phyloP scores from a whole-genome alignment of 2,329 filamentous ascomycete species.

The Cercospora janseana region DNA sequence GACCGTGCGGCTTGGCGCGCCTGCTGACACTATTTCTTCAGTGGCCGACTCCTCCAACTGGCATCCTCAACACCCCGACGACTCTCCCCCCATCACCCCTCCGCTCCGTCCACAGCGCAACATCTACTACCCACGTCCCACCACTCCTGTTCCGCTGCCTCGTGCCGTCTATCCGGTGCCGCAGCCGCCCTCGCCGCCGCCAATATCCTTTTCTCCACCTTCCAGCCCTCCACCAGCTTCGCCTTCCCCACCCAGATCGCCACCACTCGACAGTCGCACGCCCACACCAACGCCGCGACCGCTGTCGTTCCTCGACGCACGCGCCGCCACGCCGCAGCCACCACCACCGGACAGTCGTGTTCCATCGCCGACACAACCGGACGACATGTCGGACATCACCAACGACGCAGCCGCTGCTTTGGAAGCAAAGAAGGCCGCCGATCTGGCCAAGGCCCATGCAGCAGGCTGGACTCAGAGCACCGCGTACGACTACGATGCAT shows the following conservation, averaged over 20 bases:
- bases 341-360: not conserved
- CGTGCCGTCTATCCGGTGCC: not conserved
- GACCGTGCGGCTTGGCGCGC: not conserved
- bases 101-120: too few relatives aligned
- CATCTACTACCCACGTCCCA: not conserved
- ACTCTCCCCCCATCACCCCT: too few relatives aligned
- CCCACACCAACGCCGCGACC: not conserved
- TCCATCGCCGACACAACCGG: not conserved
- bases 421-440: constrained; percentile 1
- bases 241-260: not conserved
- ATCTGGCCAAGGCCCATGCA: constrained; percentile 18
- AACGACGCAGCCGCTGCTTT: constrained; percentile 1
- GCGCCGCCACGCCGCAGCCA: not conserved
- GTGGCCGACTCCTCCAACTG: not conserved
- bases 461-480: constrained; percentile 33
- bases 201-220: too few relatives aligned
- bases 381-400: not conserved
- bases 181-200: not conserved
- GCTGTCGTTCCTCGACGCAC: not conserved
- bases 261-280: not conserved
- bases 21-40: constrained; percentile 1
- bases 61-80: too few relatives aligned
- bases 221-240: not conserved
- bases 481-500: constrained; percentile 33
- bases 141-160: not conserved